A percentile compares a stretch with the other conserved stretches of the same genome.
Evolutionary conservation across 108 stramenopile genomes (phyloP).

Genomic region (Skeletonema potamos): DNA sequence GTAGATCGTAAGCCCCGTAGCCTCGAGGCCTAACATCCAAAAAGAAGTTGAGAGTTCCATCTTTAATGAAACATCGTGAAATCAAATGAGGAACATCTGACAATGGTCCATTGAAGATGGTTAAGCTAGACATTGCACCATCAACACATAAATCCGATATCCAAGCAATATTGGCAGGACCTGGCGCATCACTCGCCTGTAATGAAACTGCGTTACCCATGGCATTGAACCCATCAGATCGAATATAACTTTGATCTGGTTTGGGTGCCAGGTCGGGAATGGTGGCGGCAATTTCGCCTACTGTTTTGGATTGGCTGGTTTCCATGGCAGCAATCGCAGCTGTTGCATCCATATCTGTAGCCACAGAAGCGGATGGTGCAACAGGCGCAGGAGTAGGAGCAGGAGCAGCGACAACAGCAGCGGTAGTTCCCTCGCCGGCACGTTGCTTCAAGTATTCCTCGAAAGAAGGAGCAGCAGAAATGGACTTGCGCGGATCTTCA

Average conservation of each 20-base stretch:
- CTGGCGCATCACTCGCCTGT: conserved; percentile 73
- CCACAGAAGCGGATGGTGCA: not conserved
- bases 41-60: conserved; percentile 38
- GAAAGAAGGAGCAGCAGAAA: conserved; percentile 70
- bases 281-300: conserved; percentile 54
- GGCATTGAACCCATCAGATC: conserved; percentile 29
- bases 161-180: conserved; percentile 82
- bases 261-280: conserved; percentile 67
- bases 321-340: conserved; percentile 51
- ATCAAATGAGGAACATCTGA: conserved; percentile 78
- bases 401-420: not conserved
- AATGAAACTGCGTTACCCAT: conserved; percentile 38
- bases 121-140: conserved; percentile 51
- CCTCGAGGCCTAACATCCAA: conserved; percentile 78
- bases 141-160: conserved; percentile 50
- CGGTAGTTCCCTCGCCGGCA: not conserved
- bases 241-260: conserved; percentile 55
- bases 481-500: conserved; percentile 76
- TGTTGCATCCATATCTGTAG: conserved; percentile 7
- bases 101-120: conserved; percentile 81
- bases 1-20: conserved; percentile 76
- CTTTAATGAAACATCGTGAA: conserved; percentile 45
- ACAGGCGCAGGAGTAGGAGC: conserved; percentile 2
- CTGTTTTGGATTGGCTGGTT: conserved; percentile 49
- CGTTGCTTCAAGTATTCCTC: conserved; percentile 81